Evolutionary conservation across 2,329 filamentous ascomycete species (phyloP).

Genomic region (Hymenoscyphus occultus): DNA sequence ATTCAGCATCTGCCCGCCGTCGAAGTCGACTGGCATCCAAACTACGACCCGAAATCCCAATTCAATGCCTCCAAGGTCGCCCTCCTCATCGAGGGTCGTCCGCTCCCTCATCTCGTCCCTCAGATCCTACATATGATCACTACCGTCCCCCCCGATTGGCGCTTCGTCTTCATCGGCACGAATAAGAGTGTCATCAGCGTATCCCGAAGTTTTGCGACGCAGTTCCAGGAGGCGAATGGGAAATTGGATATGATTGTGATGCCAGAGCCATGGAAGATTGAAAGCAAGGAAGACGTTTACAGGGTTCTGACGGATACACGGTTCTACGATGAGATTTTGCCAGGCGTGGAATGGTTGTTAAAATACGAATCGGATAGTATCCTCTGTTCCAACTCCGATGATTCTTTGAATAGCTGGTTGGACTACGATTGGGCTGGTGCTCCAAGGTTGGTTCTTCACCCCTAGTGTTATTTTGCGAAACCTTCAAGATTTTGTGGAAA

Average conservation of each 20-base stretch:
- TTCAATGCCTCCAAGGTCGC: conserved; percentile 50
- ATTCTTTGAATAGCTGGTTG: conserved; percentile 52
- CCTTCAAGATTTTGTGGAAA: background rate
- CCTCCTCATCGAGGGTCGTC: conserved; percentile 50
- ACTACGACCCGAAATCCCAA: conserved; percentile 30
- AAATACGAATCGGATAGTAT: conserved; percentile 56
- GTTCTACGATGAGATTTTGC: conserved; percentile 52
- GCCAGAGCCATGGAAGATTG: conserved; percentile 47
- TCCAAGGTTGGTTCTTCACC: conserved; percentile 41
- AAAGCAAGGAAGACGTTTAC: conserved; percentile 46
- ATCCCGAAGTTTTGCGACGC: conserved; percentile 45
- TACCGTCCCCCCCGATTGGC: conserved; percentile 53
- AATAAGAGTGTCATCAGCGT: conserved; percentile 47
- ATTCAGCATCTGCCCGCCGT: conserved; percentile 32
- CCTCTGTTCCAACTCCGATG: conserved; percentile 52
- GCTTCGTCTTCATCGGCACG: conserved; percentile 52
- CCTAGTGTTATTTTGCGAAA: background rate
- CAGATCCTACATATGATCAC: conserved; percentile 51
- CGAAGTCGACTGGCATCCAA: conserved; percentile 35
- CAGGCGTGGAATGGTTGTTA: conserved; percentile 52
- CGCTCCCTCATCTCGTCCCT: conserved; percentile 47
- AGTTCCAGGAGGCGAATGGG: conserved; percentile 48
- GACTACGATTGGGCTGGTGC: conserved; percentile 54
- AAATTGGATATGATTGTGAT: conserved; percentile 51
- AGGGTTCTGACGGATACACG: conserved; percentile 48